Conservation (phyloP, 139 green algal species). For the Chlorella vulgaris region DNA sequence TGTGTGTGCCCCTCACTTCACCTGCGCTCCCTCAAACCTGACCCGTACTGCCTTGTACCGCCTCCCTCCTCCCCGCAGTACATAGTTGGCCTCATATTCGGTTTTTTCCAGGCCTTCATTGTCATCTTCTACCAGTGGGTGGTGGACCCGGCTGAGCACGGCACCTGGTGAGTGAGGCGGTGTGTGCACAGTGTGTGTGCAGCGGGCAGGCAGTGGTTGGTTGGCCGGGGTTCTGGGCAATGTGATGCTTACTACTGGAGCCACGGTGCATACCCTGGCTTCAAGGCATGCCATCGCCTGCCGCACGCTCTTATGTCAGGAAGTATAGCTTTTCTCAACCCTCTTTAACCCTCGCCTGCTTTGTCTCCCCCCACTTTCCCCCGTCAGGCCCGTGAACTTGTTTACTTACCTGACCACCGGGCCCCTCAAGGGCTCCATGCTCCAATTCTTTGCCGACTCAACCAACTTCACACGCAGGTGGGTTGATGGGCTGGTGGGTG, state of each 20-base stretch:
- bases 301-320: too few species aligned
- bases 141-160: conserved; percentile 77
- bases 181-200: not conserved
- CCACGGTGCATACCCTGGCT: too few species aligned
- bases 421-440: conserved; percentile 67
- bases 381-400: conserved; percentile 51
- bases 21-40: not conserved
- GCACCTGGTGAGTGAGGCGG: conserved; percentile 41
- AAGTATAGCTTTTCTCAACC: too few species aligned
- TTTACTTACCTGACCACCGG: conserved; percentile 64
- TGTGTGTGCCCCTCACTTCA: not conserved
- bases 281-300: too few species aligned
- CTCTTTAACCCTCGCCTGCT: too few species aligned
- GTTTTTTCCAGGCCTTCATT: conserved; percentile 64
- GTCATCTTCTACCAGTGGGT: conserved; percentile 84
- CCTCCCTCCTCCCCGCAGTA: conserved; percentile 63
- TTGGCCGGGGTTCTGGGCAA: too few species aligned
- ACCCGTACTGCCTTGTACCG: too few species aligned
- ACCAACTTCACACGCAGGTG: conserved; percentile 87
- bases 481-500: not conserved
- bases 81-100: conserved; percentile 64
- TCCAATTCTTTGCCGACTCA: conserved; percentile 80
- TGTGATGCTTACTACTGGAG: too few species aligned
- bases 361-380: too few species aligned
- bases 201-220: too few species aligned